Base-by-base conservation (phyloP, 1,139 yeast genomes). In the Citeromyces hawaiiensis region DNA sequence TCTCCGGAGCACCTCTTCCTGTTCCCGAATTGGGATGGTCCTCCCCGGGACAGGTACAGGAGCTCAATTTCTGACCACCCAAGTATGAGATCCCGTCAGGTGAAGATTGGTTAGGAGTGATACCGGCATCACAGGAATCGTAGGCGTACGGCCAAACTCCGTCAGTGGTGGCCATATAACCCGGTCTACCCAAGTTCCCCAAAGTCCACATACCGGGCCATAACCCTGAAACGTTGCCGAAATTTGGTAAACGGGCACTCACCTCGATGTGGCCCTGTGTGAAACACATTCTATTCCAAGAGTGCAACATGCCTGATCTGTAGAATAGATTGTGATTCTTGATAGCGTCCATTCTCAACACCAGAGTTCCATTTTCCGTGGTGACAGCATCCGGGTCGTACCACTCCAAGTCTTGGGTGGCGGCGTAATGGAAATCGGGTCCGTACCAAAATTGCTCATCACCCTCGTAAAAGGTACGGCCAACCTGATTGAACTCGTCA, bases 161-260 rank as follows among this genome's bases (percentile, higher is more conserved):
- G 35, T 73, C 77, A 8, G 79, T 70, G 10, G 74, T 56, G n/a
- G 77, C 75, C 64, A 68, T 59, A 51, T 70, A 74, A 19, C 81
- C 81, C 1, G 81, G 78, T 53, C 81, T 63, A 21, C 76, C 81
- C 42, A 74, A 56, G 47, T 74, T 74, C 41, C 81, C 81, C 73
- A 74, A 65, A 6, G 78, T 60, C 81, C 81, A 74, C 42, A 72
- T 45, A 53, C 81, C 81, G 1, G 81, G 81, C 81, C 81, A 74
- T 42, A 74, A 56, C 35, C 81, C 81, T 11, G 73, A 57, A 18
- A 70, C 59, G 42, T 68, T 64, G 48, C 78, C 78, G 47, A 66
- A 70, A 47, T 66, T 63, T 31, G 82, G 81, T 45, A 75, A 54
- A 49, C 61, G 58, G 2, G 73, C 76, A 27, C 72, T 63, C 33